Evolutionary conservation across 768 basidiomycete species (phyloP).

Genomic region (Gymnopilus junonius): DNA sequence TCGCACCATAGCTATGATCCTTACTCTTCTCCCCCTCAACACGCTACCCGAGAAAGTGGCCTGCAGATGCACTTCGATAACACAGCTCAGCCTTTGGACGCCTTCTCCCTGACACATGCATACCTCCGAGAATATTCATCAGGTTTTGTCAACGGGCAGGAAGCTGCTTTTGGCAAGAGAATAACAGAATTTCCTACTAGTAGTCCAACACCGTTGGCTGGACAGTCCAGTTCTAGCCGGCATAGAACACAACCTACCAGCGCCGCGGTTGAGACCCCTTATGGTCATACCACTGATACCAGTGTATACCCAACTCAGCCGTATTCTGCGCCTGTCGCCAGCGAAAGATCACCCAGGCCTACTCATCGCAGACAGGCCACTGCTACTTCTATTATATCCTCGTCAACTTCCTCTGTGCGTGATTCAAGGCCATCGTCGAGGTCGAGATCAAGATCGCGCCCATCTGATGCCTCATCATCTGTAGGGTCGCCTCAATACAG

Average conservation of each 20-base stretch:
- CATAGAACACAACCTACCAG: slow-evolving; percentile 9
- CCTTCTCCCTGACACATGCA: slow-evolving; percentile 15
- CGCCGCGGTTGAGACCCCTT: neutral
- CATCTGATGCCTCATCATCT: neutral
- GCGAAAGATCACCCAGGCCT: slow-evolving; percentile 6
- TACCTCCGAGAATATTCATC: slow-evolving; percentile 22
- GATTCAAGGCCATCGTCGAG: slow-evolving; percentile 7
- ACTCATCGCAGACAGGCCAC: slow-evolving; percentile 14
- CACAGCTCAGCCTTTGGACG: slow-evolving; percentile 19
- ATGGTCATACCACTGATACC: neutral
- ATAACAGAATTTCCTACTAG: neutral
- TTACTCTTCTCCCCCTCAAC: slow-evolving; percentile 4
- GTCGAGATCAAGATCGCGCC: slow-evolving; percentile 10
- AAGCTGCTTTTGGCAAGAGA: slow-evolving; percentile 16
- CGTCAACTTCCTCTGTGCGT: slow-evolving; percentile 5
- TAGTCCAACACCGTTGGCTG: neutral
- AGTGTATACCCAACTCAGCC: slow-evolving; percentile 6
- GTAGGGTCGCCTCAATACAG: slow-evolving; percentile 3
- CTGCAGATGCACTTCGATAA: slow-evolving; percentile 13
- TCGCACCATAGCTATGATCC: slow-evolving; percentile 15
- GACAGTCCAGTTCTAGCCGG: slow-evolving; percentile 1
- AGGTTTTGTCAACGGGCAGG: slow-evolving; percentile 25
- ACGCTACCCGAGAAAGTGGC: slow-evolving; percentile 7
- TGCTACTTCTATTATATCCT: slow-evolving; percentile 15
- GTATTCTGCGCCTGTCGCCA: slow-evolving; percentile 7